Evolutionary conservation across 371 early-diverging fungal genomes (phyloP), one percentile per base, ranked within the genome.

Genomic region (Smittium culicis): DNA sequence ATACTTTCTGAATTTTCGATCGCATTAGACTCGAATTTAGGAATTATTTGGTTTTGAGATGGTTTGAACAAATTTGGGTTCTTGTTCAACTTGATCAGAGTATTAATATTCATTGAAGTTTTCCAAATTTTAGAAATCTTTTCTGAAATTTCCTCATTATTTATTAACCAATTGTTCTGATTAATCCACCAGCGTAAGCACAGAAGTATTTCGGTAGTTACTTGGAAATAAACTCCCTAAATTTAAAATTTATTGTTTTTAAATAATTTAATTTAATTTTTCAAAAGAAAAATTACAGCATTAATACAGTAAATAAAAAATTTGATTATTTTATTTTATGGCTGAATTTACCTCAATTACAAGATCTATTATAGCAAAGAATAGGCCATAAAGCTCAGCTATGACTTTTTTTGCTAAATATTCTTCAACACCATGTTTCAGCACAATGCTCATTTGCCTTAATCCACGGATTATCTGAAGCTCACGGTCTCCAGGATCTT

Each of bases 101-200:
- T 27, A 57, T 57, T 57, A n/a, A 57, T n/a, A 3, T 27, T 25
- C 27, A 27, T 57, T 57, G 57, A 57, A 16, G 3, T n/a, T 25
- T 27, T 14, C 57, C 57, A 57, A n/a, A 57, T 57, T 57, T 57
- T 27, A 5, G 57, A 57, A 16, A 57, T 57, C 27, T 57, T 57
- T 57, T 57, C 57, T 57, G 57, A 14, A 3, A 27, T n/a, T 20
- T 20, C 27, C 5, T 8, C 16, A 29, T 31, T 29, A 30, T 62
- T 35, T 16, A 31, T 32, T 34, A 62, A 31, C 62, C 62, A 62
- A 14, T 2, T 8, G 30, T 62, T 62, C 20, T 34, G 34, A 5
- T 5, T 16, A 25, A 62, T 14, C 62, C 62, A 62, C 62, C 62
- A 62, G 5, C 62, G 11, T 3, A 62, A 14, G 30, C 62, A 62